Evolutionary conservation across 2,329 filamentous ascomycete genomes (phyloP).

Genomic region (Neoscytalidium dimidiatum): DNA sequence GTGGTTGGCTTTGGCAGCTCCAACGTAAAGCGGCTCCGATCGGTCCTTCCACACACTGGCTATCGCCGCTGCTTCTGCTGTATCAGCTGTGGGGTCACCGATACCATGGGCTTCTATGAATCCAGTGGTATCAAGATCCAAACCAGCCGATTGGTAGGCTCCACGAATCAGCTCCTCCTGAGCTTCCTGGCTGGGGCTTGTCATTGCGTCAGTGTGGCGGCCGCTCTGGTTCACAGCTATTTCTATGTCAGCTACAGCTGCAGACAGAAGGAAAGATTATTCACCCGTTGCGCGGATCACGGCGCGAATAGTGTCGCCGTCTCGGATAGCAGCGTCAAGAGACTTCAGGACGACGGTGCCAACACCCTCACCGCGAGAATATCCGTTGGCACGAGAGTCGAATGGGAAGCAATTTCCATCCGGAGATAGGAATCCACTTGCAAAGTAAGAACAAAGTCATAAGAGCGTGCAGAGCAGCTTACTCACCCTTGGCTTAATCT

Average conservation of each 20-base stretch:
- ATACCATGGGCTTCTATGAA: constrained; percentile 58
- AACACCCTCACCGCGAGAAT: constrained; percentile 64
- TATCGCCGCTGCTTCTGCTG: constrained; percentile 35
- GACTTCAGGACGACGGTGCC: constrained; percentile 60
- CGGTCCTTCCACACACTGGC: constrained; percentile 21
- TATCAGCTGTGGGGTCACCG: constrained; percentile 58
- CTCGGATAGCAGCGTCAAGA: constrained; percentile 57
- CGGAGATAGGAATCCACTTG: constrained; percentile 28
- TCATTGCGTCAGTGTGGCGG: constrained; percentile 34
- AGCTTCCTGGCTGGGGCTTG: constrained; percentile 34
- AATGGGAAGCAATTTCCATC: constrained; percentile 35
- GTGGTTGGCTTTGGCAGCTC: constrained; percentile 32
- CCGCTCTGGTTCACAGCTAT: constrained; percentile 6
- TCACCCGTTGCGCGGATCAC: constrained; percentile 44
- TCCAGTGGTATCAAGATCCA: constrained; percentile 30
- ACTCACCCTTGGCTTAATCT: neutral
- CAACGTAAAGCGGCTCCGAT: constrained; percentile 23
- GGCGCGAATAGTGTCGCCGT: constrained; percentile 55
- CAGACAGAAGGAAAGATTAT: constrained; percentile 39
- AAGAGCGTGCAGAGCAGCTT: neutral
- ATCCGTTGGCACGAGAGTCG: constrained; percentile 61
- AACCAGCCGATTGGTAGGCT: constrained; percentile 34
- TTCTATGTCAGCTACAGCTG: constrained; percentile 36
- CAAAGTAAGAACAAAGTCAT: neutral
- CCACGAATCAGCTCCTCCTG: constrained; percentile 38